Evolutionary conservation across 345 rosid genomes (phyloP), one percentile per base, ranked within the genome.

Genomic region (Rhizophora mangle): DNA sequence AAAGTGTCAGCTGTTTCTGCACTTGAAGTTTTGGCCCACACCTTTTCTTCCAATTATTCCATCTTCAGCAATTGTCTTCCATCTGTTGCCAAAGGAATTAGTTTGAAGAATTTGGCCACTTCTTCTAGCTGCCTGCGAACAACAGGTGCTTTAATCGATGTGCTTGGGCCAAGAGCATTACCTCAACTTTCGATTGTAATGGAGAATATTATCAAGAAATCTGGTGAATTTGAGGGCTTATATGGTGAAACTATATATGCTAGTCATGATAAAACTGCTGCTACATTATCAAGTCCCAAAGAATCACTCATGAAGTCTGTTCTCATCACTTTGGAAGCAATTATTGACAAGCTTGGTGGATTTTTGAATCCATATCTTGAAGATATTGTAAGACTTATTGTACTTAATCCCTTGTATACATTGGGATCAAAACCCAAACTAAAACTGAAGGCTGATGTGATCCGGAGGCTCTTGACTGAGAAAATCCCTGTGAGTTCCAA

Each of bases 341-440:
- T 87, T 65, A 79, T 89, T 60, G 96, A 87, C 75, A 88, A 92
- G 78, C 90, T 95, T 72, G 99, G 96, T 67, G 90, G 96, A 68
- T 95, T 95, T 75, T 72, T 95, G 64, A 92, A 80, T 78, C 99
- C 99, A 21, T 87, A 89, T 76, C 96, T 95, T 64, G 87, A 83
- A 59, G 91, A 90, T 73, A 82, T 95, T 67, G 69, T 84, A 27
- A 71, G 81, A 80, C 79, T 95, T 62, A 53, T 87, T 82, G 87
- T 95, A 68, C 85, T 92, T 69, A 73, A 63, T 70, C 88, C 85
- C 39, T 90, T 85, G 68, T 88, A 81, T 68, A 80, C 80, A 43
- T 75, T 82, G 39, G 90, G 76, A 75, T 73, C 78, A 34, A 86
- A 90, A 79, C 69, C 59, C 64, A 92, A 92, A 81, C 80, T 92